phyloP scores from a whole-genome alignment of 176 grass and related monocot species.

The Eragrostis curvula region DNA sequence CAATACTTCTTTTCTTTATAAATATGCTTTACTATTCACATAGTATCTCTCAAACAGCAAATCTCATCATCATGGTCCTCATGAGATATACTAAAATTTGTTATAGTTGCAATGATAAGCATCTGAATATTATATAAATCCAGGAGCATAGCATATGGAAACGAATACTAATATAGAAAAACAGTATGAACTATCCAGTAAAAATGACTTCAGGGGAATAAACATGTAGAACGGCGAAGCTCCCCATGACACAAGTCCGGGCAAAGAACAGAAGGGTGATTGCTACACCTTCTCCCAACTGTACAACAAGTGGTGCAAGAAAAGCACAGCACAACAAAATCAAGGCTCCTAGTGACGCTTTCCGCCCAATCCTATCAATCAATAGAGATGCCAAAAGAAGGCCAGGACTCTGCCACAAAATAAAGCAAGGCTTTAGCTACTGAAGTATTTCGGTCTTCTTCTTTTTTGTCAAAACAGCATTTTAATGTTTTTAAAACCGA shows the following conservation, averaged over 20 bases:
- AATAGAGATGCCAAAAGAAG: conserved; percentile 57
- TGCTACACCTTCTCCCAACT: conserved; percentile 56
- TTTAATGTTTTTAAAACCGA: neutral
- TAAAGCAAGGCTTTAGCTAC: neutral
- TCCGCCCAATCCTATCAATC: conserved; percentile 75
- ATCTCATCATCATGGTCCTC: too few relatives aligned
- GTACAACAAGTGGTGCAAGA: conserved; percentile 50
- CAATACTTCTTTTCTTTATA: too few relatives aligned
- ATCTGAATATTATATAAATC: neutral
- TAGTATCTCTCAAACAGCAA: neutral
- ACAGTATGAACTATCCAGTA: neutral
- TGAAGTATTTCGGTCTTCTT: neutral
- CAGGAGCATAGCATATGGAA: neutral
- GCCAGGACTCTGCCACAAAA: conserved; percentile 62
- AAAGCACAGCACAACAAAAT: conserved; percentile 58
- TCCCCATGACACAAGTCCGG: conserved; percentile 52
- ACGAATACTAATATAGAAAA: neutral
- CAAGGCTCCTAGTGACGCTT: conserved; percentile 55
- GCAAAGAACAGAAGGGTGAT: conserved; percentile 69
- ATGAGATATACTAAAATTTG: neutral
- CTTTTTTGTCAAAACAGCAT: neutral
- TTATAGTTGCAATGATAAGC: neutral
- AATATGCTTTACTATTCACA: neutral
- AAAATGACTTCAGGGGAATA: conserved; percentile 70
- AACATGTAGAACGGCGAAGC: conserved; percentile 52